phyloP scores from a whole-genome alignment of 768 basidiomycete genomes.

The Cubamyces lactineus region DNA sequence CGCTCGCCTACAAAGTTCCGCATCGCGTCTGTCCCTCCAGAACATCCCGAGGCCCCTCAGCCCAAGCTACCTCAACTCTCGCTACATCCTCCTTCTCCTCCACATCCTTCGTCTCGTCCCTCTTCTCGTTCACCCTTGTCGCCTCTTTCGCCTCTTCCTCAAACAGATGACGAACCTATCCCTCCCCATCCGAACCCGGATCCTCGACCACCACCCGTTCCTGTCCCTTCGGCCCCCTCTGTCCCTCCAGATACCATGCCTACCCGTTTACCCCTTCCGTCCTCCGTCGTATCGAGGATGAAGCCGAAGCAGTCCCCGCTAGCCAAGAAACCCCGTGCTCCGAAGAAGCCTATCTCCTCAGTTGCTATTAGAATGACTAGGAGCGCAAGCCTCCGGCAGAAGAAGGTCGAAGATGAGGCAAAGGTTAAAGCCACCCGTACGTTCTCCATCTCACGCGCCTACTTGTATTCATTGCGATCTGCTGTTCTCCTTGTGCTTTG shows the following conservation, averaged over 20 bases:
- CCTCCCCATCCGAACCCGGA: not conserved
- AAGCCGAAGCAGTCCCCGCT: slow-evolving; percentile 8
- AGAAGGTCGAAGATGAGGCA: slow-evolving; percentile 11
- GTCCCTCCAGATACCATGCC: not conserved
- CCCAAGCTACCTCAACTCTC: not conserved
- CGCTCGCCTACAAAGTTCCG: slow-evolving; percentile 26
- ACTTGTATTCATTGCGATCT: not conserved
- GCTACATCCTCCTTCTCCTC: not conserved
- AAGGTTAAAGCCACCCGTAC: not conserved
- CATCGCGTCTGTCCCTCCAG: slow-evolving; percentile 26
- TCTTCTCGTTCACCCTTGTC: slow-evolving; percentile 9
- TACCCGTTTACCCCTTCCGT: not conserved
- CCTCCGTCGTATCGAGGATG: slow-evolving; percentile 2
- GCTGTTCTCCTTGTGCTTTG: not conserved
- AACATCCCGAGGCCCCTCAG: not conserved
- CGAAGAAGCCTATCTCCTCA: not conserved
- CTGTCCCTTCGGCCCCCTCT: not conserved
- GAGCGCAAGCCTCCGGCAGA: slow-evolving; percentile 6
- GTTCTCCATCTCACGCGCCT: not conserved
- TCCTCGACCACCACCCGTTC: not conserved
- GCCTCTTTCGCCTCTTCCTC: slow-evolving; percentile 13
- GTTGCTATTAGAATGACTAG: slow-evolving; percentile 7
- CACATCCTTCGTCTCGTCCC: not conserved
- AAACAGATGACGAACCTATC: not conserved
- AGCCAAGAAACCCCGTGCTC: slow-evolving; percentile 1